A percentile compares a stretch with the other conserved stretches of the same genome.
These are phyloP conservation scores for Megacollybia marginata DNA, from an alignment of 768 basidiomycete genomes.

Conservation along the genomic window DNA sequence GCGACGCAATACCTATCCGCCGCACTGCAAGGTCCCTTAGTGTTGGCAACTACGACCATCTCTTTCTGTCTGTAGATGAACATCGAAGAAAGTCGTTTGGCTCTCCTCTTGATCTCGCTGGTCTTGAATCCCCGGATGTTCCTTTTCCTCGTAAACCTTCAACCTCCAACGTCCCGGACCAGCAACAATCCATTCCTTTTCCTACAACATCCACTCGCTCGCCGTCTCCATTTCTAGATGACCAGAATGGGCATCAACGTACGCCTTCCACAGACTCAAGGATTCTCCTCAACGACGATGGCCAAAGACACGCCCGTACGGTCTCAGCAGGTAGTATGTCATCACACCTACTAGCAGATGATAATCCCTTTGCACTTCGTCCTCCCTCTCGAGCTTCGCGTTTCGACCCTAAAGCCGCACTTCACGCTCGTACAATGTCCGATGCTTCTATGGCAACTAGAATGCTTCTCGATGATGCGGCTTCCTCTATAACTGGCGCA, in stretches of 20 bases:
- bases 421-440: constrained; percentile 54
- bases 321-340: constrained; percentile 41
- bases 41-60: constrained; percentile 52
- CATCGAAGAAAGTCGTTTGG: constrained; percentile 51
- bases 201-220: constrained; percentile 49
- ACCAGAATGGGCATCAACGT: constrained; percentile 30
- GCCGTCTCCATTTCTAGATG: constrained; percentile 38
- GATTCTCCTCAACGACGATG: constrained; percentile 30
- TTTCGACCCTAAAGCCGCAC: constrained; percentile 71
- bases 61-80: constrained; percentile 25
- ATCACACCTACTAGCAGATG: constrained; percentile 27
- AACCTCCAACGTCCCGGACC: constrained; percentile 34
- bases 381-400: constrained; percentile 61
- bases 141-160: constrained; percentile 34
- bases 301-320: constrained; percentile 28
- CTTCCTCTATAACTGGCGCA: constrained; percentile 32
- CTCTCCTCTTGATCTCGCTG: constrained; percentile 47
- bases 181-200: constrained; percentile 50
- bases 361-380: constrained; percentile 64
- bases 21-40: constrained; percentile 58
- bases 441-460: constrained; percentile 62
- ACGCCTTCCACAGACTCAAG: constrained; percentile 47
- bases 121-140: constrained; percentile 34
- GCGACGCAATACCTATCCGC: constrained; percentile 24
- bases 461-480: constrained; percentile 52